phyloP scores from a whole-genome alignment of 768 basidiomycete species.

The Trametes meyenii region DNA sequence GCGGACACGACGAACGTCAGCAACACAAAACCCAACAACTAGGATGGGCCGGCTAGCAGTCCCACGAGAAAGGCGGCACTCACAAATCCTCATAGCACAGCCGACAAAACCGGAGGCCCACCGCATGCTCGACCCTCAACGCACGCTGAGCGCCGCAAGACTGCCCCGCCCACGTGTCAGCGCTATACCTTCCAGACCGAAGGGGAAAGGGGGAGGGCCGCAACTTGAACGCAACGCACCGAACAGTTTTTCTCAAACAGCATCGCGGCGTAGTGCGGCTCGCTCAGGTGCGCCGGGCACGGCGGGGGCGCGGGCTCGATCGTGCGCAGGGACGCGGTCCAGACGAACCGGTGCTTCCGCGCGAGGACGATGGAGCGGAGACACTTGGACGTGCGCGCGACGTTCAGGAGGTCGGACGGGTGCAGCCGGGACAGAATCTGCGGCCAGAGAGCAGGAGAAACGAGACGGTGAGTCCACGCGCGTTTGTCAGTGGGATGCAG shows the following conservation, averaged over 20 bases:
- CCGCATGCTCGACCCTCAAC: no score
- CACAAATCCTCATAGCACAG: no score
- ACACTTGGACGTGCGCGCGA: conserved; percentile 2
- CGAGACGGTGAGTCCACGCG: background rate
- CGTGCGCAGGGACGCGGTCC: background rate
- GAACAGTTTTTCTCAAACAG: background rate
- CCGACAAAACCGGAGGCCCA: no score
- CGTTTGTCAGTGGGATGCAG: background rate
- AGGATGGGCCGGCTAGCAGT: no score
- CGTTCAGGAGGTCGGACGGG: conserved; percentile 8
- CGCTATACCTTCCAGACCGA: no score
- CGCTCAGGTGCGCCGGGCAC: conserved; percentile 2
- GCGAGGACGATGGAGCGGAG: conserved; percentile 1
- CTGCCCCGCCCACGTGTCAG: no score
- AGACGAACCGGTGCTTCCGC: background rate
- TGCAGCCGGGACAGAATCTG: conserved; percentile 3
- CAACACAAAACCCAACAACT: no score
- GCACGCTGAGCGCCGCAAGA: no score
- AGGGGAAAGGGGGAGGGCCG: background rate
- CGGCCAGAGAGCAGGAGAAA: background rate
- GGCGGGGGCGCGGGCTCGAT: background rate
- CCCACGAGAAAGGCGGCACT: no score
- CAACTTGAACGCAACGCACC: background rate
- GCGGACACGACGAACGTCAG: no score
- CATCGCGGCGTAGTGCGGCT: conserved; percentile 5